Evolutionary conservation across 129 eudicot species (phyloP).

Genomic region (Tagetes patula): DNA sequence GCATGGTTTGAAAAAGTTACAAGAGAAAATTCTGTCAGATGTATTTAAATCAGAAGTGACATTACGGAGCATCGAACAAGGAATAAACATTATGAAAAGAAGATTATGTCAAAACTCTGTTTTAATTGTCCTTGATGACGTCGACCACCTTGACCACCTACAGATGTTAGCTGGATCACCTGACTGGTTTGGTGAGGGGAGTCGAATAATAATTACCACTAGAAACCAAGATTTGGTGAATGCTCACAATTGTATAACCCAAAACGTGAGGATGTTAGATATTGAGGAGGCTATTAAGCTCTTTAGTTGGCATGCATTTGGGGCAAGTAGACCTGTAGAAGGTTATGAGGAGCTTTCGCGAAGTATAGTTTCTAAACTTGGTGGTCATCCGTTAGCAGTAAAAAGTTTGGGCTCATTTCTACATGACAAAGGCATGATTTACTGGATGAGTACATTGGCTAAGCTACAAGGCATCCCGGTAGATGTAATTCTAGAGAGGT

Average conservation of each 20-base stretch:
- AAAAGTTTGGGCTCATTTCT: constrained; percentile 12
- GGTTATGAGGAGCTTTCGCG: constrained; percentile 6
- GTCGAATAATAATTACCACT: constrained; percentile 25
- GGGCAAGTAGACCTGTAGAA: not conserved
- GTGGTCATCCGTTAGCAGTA: constrained; percentile 18
- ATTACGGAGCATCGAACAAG: not conserved
- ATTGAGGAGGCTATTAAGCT: constrained; percentile 4
- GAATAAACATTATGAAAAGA: not conserved
- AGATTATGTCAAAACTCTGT: constrained; percentile 13
- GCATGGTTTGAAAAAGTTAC: constrained; percentile 16
- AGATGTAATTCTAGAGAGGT: not conserved
- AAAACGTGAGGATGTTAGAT: constrained; percentile 8
- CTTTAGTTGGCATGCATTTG: constrained; percentile 27
- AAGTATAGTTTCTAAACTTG: constrained; percentile 10
- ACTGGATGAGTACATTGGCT: constrained; percentile 10
- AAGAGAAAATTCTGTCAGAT: constrained; percentile 16
- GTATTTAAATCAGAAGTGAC: constrained; percentile 2
- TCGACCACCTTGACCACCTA: constrained; percentile 19
- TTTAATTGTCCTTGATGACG: constrained; percentile 33
- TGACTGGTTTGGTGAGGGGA: constrained; percentile 33
- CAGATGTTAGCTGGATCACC: constrained; percentile 24
- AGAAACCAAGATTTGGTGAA: constrained; percentile 22
- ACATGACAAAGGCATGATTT: not conserved
- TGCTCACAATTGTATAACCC: not conserved
- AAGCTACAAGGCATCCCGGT: not conserved